Percentiles rank a stretch among this genome's conserved stretches.
Conservation (phyloP, 495 filamentous ascomycete genomes). For the Jackrogersella minutella region DNA sequence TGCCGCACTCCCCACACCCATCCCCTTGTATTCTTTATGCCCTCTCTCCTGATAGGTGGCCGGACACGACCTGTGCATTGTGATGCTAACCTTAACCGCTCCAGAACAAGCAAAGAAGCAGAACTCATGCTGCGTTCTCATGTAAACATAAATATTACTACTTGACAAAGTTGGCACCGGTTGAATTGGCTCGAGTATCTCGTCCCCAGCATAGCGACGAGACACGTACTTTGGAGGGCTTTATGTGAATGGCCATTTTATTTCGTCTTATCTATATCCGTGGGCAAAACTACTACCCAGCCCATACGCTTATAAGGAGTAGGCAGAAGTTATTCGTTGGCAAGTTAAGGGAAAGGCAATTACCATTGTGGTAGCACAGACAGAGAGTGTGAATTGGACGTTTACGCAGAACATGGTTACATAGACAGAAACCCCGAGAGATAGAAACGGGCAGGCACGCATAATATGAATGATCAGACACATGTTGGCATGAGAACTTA, state of each 20-base stretch:
- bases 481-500: not conserved
- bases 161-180: not conserved
- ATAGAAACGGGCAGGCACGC: conserved; percentile 13
- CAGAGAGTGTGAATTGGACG: not conserved
- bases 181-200: conserved; percentile 19
- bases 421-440: conserved; percentile 18
- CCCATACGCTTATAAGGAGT: conserved; percentile 5
- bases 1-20: conserved; percentile 22
- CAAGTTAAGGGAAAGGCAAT: conserved; percentile 4
- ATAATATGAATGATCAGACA: conserved; percentile 32
- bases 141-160: conserved; percentile 57
- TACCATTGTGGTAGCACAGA: conserved; percentile 6
- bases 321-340: conserved; percentile 34
- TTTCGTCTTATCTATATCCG: conserved; percentile 33
- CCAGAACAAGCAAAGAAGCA: conserved; percentile 85
- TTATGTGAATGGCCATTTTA: conserved; percentile 27
- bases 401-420: conserved; percentile 26
- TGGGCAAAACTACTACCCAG: not conserved
- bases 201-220: conserved; percentile 33
- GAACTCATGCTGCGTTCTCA: conserved; percentile 89
- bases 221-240: conserved; percentile 27
- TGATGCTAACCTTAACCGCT: conserved; percentile 5
- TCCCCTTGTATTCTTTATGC: not conserved
- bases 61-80: too few species aligned
- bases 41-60: too few species aligned